A percentile compares a stretch with the other conserved stretches of the same genome.
phyloP scores from a whole-genome alignment of 2,329 filamentous ascomycete species.

The Epichloe gansuensis region DNA sequence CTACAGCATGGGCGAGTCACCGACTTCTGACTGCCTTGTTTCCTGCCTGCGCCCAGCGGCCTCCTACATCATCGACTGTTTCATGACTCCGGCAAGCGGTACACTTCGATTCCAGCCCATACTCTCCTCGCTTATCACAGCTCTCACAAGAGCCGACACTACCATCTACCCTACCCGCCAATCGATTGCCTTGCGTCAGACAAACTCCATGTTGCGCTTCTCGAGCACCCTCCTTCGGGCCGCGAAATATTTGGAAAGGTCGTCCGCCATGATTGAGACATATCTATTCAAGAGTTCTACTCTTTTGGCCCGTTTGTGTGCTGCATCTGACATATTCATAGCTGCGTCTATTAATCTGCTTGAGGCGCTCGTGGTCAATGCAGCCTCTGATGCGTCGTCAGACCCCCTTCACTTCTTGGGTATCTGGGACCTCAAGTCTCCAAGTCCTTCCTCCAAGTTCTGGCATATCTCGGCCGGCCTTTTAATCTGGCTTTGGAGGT shows the following conservation, averaged over 20 bases:
- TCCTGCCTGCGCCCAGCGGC: conserved; percentile 60
- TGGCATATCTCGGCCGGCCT: conserved; percentile 67
- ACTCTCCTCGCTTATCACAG: conserved; percentile 50
- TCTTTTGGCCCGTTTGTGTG: conserved; percentile 65
- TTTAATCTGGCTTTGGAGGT: conserved; percentile 54
- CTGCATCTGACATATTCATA: conserved; percentile 53
- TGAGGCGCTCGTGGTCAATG: conserved; percentile 59
- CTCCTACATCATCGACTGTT: conserved; percentile 62
- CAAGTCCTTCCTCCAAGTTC: conserved; percentile 68
- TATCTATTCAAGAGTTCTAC: conserved; percentile 74
- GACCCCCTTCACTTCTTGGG: conserved; percentile 92
- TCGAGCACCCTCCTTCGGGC: conserved; percentile 59
- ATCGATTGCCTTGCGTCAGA: conserved; percentile 47
- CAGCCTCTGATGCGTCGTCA: conserved; percentile 47
- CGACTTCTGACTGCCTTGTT: conserved; percentile 34
- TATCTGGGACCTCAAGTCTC: conserved; percentile 75
- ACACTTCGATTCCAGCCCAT: conserved; percentile 68
- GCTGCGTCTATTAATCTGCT: conserved; percentile 56
- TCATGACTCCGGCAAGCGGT: conserved; percentile 57
- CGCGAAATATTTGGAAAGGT: conserved; percentile 49
- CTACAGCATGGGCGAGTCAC: conserved; percentile 59
- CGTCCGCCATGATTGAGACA: conserved; percentile 56
- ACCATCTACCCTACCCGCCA: conserved; percentile 47
- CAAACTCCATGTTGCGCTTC: conserved; percentile 52
- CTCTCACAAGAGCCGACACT: conserved; percentile 37